Evolutionary conservation across 176 grass and related monocot species (phyloP), one percentile per base, ranked within the genome.

Genomic region (Zea luxurians): DNA sequence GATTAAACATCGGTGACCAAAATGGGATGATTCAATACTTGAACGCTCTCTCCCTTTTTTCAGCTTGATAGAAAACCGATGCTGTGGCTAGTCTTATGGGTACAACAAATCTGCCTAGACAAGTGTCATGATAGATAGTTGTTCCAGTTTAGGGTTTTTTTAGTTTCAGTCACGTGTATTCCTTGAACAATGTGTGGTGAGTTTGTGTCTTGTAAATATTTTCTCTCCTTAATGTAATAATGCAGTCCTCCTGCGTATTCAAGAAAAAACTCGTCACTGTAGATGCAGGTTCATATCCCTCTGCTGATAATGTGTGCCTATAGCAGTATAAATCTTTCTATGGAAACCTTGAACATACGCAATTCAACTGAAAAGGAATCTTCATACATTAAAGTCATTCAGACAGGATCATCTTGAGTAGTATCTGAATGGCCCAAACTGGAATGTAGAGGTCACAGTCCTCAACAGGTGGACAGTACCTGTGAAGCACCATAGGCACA

Each of bases 401-500:
- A 36, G 52, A 5, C 11, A 44, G 11, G n/a, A 45, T 11, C n/a
- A 57, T 44, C 6, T 18, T 57, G 45, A 41, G 49, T 48, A 18
- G 8, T 68, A n/a, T 68, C 8, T 45, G 44, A 7, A 53, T 34
- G 58, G 58, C 58, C 58, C 10, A 38, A 50, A 35, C 12, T 41
- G 52, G 61, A 78, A 13, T 18, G 6, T 41, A 66, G 48, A 45
- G 55, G 83, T 43, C 35, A 50, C 41, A 15, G 10, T 52, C 57
- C 5, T 53, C 35, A 61, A n/a, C n/a, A 13, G 20, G 9, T 52
- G 68, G 13, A 15, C 4, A 57, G 6, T n/a, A 68, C 40, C 37
- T 37, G 70, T 36, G 43, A 87, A 78, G 27, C 10, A 66, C 13
- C 17, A 49, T 15, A 78, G 37, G 11, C 15, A 37, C 44, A 73